Evolutionary conservation across 2,329 filamentous ascomycete genomes (phyloP).

Genomic region (Stachybotrys chartarum): DNA sequence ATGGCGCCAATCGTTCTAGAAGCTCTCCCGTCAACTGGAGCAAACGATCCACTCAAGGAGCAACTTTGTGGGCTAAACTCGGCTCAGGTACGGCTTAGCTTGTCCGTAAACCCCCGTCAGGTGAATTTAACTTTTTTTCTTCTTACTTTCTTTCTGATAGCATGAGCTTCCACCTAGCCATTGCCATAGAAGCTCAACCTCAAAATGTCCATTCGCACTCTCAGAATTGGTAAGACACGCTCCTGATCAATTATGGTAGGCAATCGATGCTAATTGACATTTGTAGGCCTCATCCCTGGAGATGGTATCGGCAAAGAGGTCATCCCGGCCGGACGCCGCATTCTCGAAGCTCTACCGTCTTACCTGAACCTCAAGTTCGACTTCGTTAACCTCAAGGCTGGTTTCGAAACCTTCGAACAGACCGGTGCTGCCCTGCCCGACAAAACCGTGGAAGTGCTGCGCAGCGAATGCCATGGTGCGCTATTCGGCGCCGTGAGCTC

Average conservation of each 20-base stretch:
- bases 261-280: conserved; percentile 1
- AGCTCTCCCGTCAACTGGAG: no score
- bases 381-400: conserved; percentile 88
- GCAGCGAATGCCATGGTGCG: conserved; percentile 87
- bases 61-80: no score
- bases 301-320: conserved; percentile 98
- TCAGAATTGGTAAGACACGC: conserved; percentile 28
- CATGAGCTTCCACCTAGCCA: no score
- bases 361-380: conserved; percentile 90
- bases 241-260: not conserved
- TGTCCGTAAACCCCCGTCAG: no score
- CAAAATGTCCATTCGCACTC: conserved; percentile 33
- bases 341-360: conserved; percentile 88
- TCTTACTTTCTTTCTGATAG: no score
- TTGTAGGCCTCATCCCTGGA: conserved; percentile 86
- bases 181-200: no score
- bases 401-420: conserved; percentile 87
- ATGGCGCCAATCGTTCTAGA: no score
- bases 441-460: conserved; percentile 81
- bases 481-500: conserved; percentile 95
- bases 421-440: conserved; percentile 86
- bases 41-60: no score
- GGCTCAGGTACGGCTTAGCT: no score
- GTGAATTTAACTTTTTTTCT: no score
- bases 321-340: conserved; percentile 84